Base-by-base conservation (phyloP, 768 basidiomycete species). In the Mycena sanguinolenta region DNA sequence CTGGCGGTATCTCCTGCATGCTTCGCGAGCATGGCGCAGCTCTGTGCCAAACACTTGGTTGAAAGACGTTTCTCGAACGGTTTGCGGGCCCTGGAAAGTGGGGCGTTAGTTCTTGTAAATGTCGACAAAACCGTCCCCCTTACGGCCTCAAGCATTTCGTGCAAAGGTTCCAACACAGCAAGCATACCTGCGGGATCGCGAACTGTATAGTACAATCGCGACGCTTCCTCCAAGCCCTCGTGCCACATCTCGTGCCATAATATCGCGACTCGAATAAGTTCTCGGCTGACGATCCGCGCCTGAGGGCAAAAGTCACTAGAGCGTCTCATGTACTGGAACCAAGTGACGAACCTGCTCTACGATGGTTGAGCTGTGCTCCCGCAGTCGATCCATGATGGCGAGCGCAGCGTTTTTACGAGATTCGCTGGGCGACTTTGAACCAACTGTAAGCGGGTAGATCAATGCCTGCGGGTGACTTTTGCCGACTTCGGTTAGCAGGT, bases 161-260 rank as follows among this genome's bases (percentile, higher is more conserved):
- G 98, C 63, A 99, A 83, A 7, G 97, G 97, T 75, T 97, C 96
- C 64, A 99, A 80, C 7, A 90, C 93, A 25, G 91, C 92, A 75
- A 98, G 97, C 98, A 99, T 99, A 3, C 94, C 98, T 68, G 95
- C 92, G 1, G 97, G 93, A 78, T 99, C 96, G 76, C 95, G 93
- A 74, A 99, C 97, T 12, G 95, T 96, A 85, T 97, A 99, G 83
- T 97, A 99, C 63, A 96, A 83, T 46, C 97, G 89, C 9, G 97
- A 98, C 9, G 98, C 98, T 79, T 99, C 98, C 82, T 99, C 98
- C 34, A 99, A 84, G 19, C 95, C 96, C 82, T 99, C 98, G 75
- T 98, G 96, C 98, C 98, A 99, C 74, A 97, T 84, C 79, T 99
- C 98, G 74, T 99, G 97, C 98, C 98, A 99, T 10, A 99, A 83